phyloP scores from a whole-genome alignment of 768 basidiomycete genomes.

The Sistotremastrum niveocremeum region DNA sequence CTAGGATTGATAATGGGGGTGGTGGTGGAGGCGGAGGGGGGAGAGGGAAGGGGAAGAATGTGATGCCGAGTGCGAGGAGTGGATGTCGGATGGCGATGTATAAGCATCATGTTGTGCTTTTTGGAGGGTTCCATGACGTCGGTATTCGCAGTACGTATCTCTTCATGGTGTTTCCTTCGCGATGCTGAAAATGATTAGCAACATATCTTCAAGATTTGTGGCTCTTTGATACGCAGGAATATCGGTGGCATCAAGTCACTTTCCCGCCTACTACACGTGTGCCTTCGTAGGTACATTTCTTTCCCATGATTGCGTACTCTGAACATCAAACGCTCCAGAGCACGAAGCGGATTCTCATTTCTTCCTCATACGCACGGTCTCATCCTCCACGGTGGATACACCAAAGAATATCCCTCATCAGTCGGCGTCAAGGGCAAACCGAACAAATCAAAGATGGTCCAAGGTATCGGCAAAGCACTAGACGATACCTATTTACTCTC shows the following conservation, averaged over 20 bases:
- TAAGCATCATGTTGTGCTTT: slow-evolving; percentile 79
- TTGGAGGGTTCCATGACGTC: slow-evolving; percentile 85
- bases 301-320: background rate
- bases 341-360: slow-evolving; percentile 78
- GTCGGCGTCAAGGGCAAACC: slow-evolving; percentile 49
- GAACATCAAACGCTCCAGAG: slow-evolving; percentile 23
- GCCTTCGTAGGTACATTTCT: slow-evolving; percentile 48
- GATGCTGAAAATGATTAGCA: slow-evolving; percentile 25
- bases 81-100: slow-evolving; percentile 86
- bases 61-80: slow-evolving; percentile 60
- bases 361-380: slow-evolving; percentile 67
- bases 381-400: slow-evolving; percentile 78
- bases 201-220: slow-evolving; percentile 75
- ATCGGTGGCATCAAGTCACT: slow-evolving; percentile 72
- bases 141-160: slow-evolving; percentile 60
- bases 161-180: background rate
- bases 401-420: slow-evolving; percentile 53
- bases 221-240: slow-evolving; percentile 77
- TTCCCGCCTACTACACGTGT: slow-evolving; percentile 54
- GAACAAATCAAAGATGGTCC: too few relatives aligned
- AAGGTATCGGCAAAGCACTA: slow-evolving; percentile 73
- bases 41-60: too few relatives aligned
- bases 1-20: slow-evolving; percentile 76
- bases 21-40: slow-evolving; percentile 26
- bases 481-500: slow-evolving; percentile 85